Conservation (phyloP, 176 grass and related monocot genomes). For the Rhynchospora pubera region DNA sequence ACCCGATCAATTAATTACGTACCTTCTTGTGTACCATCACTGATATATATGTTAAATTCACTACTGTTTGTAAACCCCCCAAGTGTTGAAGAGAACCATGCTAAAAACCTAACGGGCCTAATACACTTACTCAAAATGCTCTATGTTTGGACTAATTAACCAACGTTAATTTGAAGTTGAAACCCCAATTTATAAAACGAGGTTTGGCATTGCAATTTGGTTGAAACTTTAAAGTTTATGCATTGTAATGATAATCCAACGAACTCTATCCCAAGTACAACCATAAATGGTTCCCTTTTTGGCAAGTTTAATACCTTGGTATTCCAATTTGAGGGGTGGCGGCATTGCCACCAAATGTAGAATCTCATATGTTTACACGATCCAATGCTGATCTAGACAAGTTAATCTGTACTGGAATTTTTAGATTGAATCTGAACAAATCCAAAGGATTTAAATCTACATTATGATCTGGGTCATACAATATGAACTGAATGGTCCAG, state of each 20-base stretch:
- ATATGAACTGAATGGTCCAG: background rate
- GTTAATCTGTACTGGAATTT: background rate
- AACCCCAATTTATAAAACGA: background rate
- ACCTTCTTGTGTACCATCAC: no score
- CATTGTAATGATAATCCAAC: background rate
- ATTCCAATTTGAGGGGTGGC: background rate
- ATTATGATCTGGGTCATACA: background rate
- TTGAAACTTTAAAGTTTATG: background rate
- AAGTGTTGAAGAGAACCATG: no score
- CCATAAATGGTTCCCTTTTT: background rate
- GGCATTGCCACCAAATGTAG: background rate
- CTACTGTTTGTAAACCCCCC: no score
- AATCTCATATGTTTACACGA: background rate
- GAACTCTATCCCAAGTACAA: conserved; percentile 6
- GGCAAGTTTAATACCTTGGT: background rate
- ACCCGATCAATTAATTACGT: no score
- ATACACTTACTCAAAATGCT: no score
- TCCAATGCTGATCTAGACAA: background rate
- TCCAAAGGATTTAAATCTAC: background rate
- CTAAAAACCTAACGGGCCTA: no score
- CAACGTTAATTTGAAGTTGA: background rate
- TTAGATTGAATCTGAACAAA: background rate
- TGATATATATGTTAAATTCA: no score
- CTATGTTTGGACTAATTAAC: background rate
- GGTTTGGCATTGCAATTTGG: background rate